These are phyloP conservation scores for Euphorbia schlechtendalii DNA, from an alignment of 441 rosid genomes.

Conservation along the genomic window DNA sequence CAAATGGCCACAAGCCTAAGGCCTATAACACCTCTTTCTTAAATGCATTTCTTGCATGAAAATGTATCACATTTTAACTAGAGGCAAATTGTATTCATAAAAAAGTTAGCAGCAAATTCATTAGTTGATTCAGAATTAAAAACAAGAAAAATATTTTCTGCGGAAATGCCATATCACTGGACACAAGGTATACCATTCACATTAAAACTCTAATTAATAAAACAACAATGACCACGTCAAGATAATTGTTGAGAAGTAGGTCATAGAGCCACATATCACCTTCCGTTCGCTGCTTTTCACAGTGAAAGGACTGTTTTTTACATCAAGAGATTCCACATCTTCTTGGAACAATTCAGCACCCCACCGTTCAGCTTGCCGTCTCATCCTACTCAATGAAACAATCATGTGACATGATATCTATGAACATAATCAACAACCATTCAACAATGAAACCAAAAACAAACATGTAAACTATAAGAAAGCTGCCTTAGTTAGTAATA, in stretches of 20 bases:
- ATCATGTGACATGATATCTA: conserved; percentile 1
- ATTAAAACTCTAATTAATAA: background rate
- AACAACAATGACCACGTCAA: conserved; percentile 1
- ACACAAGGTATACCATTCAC: background rate
- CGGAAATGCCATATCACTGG: conserved; percentile 5
- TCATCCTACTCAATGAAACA: conserved; percentile 54
- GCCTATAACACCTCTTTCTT: background rate
- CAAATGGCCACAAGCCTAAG: background rate
- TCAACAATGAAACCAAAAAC: background rate
- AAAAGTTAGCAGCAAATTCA: background rate
- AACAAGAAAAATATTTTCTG: background rate
- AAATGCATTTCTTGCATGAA: background rate
- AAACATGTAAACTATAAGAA: background rate
- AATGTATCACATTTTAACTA: background rate
- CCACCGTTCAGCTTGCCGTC: conserved; percentile 94
- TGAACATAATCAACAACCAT: background rate
- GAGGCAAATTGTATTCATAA: background rate
- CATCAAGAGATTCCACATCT: conserved; percentile 76
- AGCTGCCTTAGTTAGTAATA: conserved; percentile 13
- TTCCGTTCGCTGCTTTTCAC: conserved; percentile 74
- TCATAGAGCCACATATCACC: conserved; percentile 44
- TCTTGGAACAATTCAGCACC: conserved; percentile 90
- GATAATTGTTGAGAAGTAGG: conserved; percentile 8
- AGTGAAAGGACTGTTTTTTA: conserved; percentile 62
- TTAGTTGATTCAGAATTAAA: background rate